Base-by-base conservation (phyloP, 129 eudicot genomes). In the Chrysanthemum seticuspe region DNA sequence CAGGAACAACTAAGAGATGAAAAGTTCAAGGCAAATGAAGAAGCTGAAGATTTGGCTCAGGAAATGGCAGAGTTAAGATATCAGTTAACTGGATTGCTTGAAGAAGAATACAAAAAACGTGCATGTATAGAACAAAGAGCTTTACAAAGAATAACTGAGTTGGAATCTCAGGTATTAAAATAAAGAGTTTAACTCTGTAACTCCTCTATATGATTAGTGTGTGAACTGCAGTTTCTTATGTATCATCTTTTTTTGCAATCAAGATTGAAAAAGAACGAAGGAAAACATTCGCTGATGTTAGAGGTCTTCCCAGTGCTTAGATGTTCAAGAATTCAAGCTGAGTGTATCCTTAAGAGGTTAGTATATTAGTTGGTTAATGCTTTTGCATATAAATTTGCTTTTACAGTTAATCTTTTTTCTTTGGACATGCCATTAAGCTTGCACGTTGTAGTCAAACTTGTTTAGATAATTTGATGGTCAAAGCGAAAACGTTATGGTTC, bases 21-120 rank as follows among this genome's bases (percentile, higher is more conserved):
- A 75, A 93, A 76, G 66, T 63, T 78, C 18, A 93, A 88, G 82
- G 88, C 96, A 5, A 89, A 82, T 72, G 98, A 93, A 84, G 96
- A 93, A 74, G 95, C 91, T 21, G 97, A 89, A 66, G 98, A 93
- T 75, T 78, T 93, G 60, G 87, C 92, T 75, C 98, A 93, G 56
- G 98, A 93, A 86, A 93, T 93, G 98, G 98, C 98, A 4, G 98
- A 93, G 76, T 83, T 93, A 69, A 78, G 98, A 79, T 93, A 89
- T 71, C 92, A 89, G 53, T 60, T 93, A 53, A 84, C 96, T 40
- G 86, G 86, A 63, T 82, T 82, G 85, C 96, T 93, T 66, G 98
- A 93, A 76, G 98, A 87, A 74, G 98, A 93, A 82, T 74, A 87
- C 79, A 89, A 89, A 79, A 88, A 86, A 6, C 96, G 96, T 72